Evolutionary conservation across 2,329 filamentous ascomycete genomes (phyloP).

Genomic region (Cordyceps farinosa): DNA sequence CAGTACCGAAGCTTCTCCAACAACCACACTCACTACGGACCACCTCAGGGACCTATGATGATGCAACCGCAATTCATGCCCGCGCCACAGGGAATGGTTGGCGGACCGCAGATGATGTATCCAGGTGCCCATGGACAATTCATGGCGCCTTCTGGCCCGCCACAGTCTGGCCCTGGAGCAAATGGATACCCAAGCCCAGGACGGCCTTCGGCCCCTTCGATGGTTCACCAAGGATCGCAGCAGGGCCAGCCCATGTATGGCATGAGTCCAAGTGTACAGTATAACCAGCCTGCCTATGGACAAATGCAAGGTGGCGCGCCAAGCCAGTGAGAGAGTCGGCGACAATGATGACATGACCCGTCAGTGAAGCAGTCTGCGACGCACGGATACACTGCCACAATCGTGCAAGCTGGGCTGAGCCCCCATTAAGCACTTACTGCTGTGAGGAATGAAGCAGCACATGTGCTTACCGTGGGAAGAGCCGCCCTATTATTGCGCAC

Average conservation of each 20-base stretch:
- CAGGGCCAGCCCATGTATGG: slow-evolving; percentile 77
- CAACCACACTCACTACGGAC: slow-evolving; percentile 62
- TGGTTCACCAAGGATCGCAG: slow-evolving; percentile 92
- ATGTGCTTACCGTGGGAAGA: slow-evolving; percentile 8
- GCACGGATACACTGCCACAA: slow-evolving; percentile 58
- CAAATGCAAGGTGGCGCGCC: slow-evolving; percentile 64
- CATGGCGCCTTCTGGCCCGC: slow-evolving; percentile 58
- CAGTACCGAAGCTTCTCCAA: slow-evolving; percentile 69
- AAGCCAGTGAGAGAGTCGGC: slow-evolving; percentile 55
- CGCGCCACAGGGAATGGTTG: slow-evolving; percentile 66
- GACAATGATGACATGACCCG: background rate
- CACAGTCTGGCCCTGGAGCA: slow-evolving; percentile 59
- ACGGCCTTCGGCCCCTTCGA: slow-evolving; percentile 76
- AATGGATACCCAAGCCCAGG: slow-evolving; percentile 88
- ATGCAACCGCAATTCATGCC: slow-evolving; percentile 73
- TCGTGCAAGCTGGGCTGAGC: slow-evolving; percentile 62
- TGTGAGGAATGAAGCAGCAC: slow-evolving; percentile 11
- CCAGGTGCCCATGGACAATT: slow-evolving; percentile 61
- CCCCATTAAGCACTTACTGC: slow-evolving; percentile 56
- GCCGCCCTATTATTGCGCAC: slow-evolving; percentile 1
- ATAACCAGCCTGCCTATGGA: slow-evolving; percentile 69
- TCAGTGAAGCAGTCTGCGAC: slow-evolving; percentile 48
- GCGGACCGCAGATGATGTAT: slow-evolving; percentile 80
- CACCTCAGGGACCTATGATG: slow-evolving; percentile 77
- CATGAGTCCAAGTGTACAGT: slow-evolving; percentile 72